Evolutionary conservation across 2,329 filamentous ascomycete genomes (phyloP).

Genomic region (Botrytis aclada): DNA sequence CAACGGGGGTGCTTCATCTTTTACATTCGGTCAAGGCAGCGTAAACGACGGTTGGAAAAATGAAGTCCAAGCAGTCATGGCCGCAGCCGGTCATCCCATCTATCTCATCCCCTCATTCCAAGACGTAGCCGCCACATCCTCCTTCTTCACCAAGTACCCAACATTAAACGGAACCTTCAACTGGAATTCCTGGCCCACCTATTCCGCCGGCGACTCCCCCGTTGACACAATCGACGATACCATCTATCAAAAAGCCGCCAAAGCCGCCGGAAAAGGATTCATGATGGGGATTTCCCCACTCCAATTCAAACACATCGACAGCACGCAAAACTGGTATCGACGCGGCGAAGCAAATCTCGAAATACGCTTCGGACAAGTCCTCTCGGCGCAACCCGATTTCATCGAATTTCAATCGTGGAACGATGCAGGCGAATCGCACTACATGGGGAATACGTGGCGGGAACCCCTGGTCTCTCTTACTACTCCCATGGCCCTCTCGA

Average conservation of each 20-base stretch:
- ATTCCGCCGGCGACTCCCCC: constrained; percentile 19
- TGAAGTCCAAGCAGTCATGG: constrained; percentile 30
- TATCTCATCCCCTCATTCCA: constrained; percentile 25
- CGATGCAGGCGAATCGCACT: constrained; percentile 42
- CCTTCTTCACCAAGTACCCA: constrained; percentile 21
- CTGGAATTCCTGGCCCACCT: constrained; percentile 25
- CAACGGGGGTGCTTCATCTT: constrained; percentile 24
- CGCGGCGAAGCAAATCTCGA: constrained; percentile 41
- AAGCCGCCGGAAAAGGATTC: constrained; percentile 38
- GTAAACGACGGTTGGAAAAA: constrained; percentile 31
- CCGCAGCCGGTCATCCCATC: constrained; percentile 28
- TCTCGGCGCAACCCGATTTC: constrained; percentile 40
- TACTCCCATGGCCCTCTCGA: constrained; percentile 33
- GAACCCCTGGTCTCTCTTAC: constrained; percentile 35
- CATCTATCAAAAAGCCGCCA: constrained; percentile 35
- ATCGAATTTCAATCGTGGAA: constrained; percentile 44
- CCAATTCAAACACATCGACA: constrained; percentile 41
- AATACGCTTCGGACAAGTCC: constrained; percentile 35
- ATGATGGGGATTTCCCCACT: constrained; percentile 42
- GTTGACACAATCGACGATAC: constrained; percentile 32
- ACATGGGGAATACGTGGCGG: constrained; percentile 42
- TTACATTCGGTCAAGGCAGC: constrained; percentile 30
- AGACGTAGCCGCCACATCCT: constrained; percentile 17
- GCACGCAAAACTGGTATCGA: constrained; percentile 38
- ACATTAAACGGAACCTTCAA: constrained; percentile 23